Evolutionary conservation across 176 grass and related monocot genomes (phyloP).

Genomic region (Phyllostachys edulis): DNA sequence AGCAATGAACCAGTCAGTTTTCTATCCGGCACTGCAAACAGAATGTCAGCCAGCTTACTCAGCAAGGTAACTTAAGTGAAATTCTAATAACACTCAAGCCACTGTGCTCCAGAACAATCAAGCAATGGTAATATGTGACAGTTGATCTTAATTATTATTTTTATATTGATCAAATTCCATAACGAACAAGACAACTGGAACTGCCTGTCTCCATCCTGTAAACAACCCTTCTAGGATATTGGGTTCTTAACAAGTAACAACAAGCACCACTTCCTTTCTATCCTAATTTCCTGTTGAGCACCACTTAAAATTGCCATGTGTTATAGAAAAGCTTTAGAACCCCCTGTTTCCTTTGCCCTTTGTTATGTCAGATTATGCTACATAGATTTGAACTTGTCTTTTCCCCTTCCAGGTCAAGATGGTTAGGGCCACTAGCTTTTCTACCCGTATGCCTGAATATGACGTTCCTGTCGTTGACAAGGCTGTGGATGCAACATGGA

Average conservation of each 20-base stretch:
- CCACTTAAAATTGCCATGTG: neutral
- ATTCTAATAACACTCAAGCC: conserved; percentile 4
- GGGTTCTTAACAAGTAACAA: neutral
- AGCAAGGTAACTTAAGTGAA: neutral
- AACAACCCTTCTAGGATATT: conserved; percentile 9
- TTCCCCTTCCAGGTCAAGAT: conserved; percentile 64
- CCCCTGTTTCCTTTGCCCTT: neutral
- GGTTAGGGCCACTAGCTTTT: conserved; percentile 78
- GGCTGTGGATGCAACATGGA: conserved; percentile 84
- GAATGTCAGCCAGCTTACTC: neutral
- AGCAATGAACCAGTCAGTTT: neutral
- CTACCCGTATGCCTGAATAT: conserved; percentile 61
- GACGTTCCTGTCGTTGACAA: conserved; percentile 92
- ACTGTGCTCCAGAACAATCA: neutral
- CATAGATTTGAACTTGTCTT: conserved; percentile 6
- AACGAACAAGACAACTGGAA: neutral
- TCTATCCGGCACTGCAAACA: neutral
- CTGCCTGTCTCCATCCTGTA: neutral
- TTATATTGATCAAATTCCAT: neutral
- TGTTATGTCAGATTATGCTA: neutral
- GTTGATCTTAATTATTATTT: neutral
- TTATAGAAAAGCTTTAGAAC: neutral
- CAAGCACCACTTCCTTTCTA: neutral
- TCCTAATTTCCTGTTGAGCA: neutral
- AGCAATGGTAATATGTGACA: neutral